Percentiles rank a stretch among this genome's conserved stretches.
phyloP scores from a whole-genome alignment of 352 stramenopile species.

The Pythium grandisporangium region DNA sequence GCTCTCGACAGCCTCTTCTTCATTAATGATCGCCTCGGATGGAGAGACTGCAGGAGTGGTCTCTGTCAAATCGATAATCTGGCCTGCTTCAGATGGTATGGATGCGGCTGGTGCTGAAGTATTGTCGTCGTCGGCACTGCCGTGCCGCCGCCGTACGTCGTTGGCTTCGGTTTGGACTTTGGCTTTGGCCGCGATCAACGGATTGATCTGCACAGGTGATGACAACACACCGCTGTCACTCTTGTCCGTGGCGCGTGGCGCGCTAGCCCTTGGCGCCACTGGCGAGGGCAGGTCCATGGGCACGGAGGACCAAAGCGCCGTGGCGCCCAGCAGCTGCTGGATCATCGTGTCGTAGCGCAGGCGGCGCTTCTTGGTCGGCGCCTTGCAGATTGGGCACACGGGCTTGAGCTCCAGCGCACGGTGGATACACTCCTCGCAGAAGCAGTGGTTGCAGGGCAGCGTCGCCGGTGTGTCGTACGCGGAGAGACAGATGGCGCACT shows the following conservation, averaged over 20 bases:
- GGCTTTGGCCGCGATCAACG: slow-evolving; percentile 5
- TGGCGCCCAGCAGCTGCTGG: slow-evolving; percentile 53
- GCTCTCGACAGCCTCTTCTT: neutral
- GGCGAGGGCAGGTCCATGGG: neutral
- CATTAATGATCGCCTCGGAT: neutral
- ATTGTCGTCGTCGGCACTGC: neutral
- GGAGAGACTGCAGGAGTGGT: neutral
- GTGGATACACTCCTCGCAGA: slow-evolving; percentile 84
- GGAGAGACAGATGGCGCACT: slow-evolving; percentile 81
- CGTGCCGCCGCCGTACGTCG: slow-evolving; percentile 5
- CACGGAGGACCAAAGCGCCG: slow-evolving; percentile 28
- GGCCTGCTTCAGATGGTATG: neutral
- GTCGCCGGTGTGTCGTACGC: slow-evolving; percentile 58
- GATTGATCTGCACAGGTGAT: slow-evolving; percentile 14
- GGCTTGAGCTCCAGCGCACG: slow-evolving; percentile 70
- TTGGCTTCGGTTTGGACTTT: neutral
- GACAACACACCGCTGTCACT: neutral
- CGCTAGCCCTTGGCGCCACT: neutral
- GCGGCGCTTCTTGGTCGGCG: slow-evolving; percentile 64
- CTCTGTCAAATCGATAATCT: slow-evolving; percentile 1
- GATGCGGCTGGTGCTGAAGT: no score
- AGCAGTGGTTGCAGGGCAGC: slow-evolving; percentile 82
- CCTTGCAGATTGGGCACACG: slow-evolving; percentile 79
- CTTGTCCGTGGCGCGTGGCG: neutral
- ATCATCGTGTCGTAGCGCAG: slow-evolving; percentile 73